phyloP scores from a whole-genome alignment of 805 yeast species.

The Metschnikowia similis region DNA sequence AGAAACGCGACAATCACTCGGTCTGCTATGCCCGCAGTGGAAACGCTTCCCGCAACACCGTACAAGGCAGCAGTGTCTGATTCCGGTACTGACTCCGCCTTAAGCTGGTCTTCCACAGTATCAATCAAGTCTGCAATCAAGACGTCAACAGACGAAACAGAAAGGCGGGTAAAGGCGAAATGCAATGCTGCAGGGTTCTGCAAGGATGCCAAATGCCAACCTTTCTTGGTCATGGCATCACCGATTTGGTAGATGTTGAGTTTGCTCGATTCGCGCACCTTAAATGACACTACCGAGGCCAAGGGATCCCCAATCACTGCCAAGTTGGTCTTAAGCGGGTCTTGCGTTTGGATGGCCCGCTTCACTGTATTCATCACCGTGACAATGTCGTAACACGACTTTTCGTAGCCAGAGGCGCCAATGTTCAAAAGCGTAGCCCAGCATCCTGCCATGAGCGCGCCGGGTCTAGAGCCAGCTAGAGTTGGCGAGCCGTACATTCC shows the following conservation, averaged over 20 bases:
- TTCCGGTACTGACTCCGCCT: constrained; percentile 21
- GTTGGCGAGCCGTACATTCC: constrained; percentile 97
- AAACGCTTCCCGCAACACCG: constrained; percentile 92
- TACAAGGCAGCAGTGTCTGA: constrained; percentile 83
- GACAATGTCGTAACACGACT: constrained; percentile 65
- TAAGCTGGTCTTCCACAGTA: constrained; percentile 37
- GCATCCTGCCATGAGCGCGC: constrained; percentile 96
- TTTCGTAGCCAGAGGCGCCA: constrained; percentile 78
- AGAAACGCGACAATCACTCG: constrained; percentile 73
- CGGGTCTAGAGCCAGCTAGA: constrained; percentile 94
- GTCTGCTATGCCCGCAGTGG: constrained; percentile 81
- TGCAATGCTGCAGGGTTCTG: constrained; percentile 92
- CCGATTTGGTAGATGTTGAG: constrained; percentile 73
- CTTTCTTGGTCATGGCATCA: constrained; percentile 61
- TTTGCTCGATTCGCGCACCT: constrained; percentile 32
- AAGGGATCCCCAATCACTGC: constrained; percentile 81
- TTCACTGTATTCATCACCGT: constrained; percentile 58
- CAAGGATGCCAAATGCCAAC: constrained; percentile 87
- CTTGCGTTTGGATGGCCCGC: constrained; percentile 38
- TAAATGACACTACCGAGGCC: constrained; percentile 78
- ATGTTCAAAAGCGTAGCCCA: constrained; percentile 88
- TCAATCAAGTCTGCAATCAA: constrained; percentile 50
- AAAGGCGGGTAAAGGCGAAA: constrained; percentile 76
- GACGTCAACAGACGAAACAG: constrained; percentile 57
- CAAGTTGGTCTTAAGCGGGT: constrained; percentile 48